These are phyloP conservation scores for Nannizzia gypsea DNA, from an alignment of 2,329 filamentous ascomycete genomes.

Conservation along the genomic window DNA sequence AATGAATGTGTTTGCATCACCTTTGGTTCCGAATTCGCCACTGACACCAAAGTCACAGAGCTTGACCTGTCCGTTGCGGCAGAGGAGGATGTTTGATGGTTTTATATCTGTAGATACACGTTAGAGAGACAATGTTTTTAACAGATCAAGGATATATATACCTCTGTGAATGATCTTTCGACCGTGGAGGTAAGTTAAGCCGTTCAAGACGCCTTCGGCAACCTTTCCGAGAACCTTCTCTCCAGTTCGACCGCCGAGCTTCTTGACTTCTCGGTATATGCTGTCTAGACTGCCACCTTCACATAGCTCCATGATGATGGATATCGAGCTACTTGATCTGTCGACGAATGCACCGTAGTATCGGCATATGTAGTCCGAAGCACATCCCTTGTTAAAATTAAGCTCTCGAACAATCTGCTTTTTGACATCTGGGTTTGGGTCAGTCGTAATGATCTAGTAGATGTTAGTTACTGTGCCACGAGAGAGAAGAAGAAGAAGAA, in stretches of 20 bases:
- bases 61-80: slow-evolving; percentile 86
- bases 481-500: not conserved
- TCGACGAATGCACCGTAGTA: slow-evolving; percentile 98
- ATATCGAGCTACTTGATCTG: slow-evolving; percentile 89
- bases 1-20: slow-evolving; percentile 97
- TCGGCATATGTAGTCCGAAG: slow-evolving; percentile 87
- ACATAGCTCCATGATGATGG: slow-evolving; percentile 98
- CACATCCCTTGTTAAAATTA: slow-evolving; percentile 95
- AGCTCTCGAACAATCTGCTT: slow-evolving; percentile 95
- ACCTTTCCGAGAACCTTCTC: slow-evolving; percentile 97
- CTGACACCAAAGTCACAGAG: slow-evolving; percentile 97
- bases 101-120: slow-evolving; percentile 61
- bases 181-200: slow-evolving; percentile 86
- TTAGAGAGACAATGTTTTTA: slow-evolving; percentile 9
- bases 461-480: slow-evolving; percentile 12
- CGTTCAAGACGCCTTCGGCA: slow-evolving; percentile 85
- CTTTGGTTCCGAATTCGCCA: slow-evolving; percentile 95
- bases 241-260: slow-evolving; percentile 82
- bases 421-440: slow-evolving; percentile 94
- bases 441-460: slow-evolving; percentile 83
- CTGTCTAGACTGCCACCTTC: slow-evolving; percentile 92
- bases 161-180: slow-evolving; percentile 92
- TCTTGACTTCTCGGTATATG: slow-evolving; percentile 95
- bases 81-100: slow-evolving; percentile 90
- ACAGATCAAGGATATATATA: slow-evolving; percentile 16